Base-by-base conservation (phyloP, 1,284 basidiomycete genomes). In the Ustilago hordei region DNA sequence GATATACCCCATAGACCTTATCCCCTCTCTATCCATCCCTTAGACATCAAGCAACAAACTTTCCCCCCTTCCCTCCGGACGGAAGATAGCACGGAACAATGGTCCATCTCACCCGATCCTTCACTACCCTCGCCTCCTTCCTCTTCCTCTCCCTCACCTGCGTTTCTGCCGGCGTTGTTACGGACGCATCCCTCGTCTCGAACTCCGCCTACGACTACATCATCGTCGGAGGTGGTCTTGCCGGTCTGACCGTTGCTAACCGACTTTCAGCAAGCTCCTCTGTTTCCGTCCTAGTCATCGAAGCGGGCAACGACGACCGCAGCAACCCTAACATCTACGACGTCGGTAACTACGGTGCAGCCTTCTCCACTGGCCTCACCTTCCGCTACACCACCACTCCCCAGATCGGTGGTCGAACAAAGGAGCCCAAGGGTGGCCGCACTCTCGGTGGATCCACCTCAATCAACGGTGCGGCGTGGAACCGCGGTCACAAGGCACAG, bases 391-490 rank as follows among this genome's bases (percentile, higher is more conserved):
- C 82, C 13, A 88, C 90, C 1, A 89, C 89, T 19, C 86, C 88
- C 55, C 75, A 81, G 35, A 59, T 73, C 8, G 67, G 61, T 3
- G 78, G 65, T 3, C 61, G 48, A 11, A 88, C 88, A 17, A 88
- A 87, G 75, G 81, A 84, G 9, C 89, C 90, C 31, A 52, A 60
- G 1, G 84, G 89, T 32, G 90, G 90, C 1, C 90, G 89, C 80
- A 90, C 90, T 0, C 87, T 91, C 3, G 91, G 91, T 35, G 91
- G 91, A 1, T 88, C 88, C 54, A 88, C 89, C 39, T 90, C 90
- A 1, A 90, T 91, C 82, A 91, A 91, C 78, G 90, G 90, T 35
- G 90, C 86, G 11, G 86, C 88, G 9, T 91, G 90, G 86, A 91
- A 90, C 13, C 88, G 91, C 9, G 91, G 89, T 2, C 80, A 89